Evolutionary conservation across 2,329 filamentous ascomycete genomes (phyloP).

Genomic region (Trichothecium roseum): DNA sequence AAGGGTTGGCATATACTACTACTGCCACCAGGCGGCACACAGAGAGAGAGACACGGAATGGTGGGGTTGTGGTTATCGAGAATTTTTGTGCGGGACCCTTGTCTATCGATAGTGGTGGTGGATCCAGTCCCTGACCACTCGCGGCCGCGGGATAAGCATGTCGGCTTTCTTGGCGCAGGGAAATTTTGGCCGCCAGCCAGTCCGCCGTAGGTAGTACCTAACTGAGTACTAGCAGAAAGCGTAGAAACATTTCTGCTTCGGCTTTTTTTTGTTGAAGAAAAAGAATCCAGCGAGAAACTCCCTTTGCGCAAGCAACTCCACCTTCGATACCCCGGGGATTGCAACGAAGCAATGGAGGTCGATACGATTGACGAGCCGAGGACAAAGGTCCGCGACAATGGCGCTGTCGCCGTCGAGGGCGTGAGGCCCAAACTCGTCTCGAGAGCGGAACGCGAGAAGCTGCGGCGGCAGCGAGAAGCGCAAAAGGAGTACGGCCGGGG

Average conservation of each 20-base stretch:
- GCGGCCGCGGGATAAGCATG: slow-evolving; percentile 12
- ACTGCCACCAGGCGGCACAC: too few species aligned
- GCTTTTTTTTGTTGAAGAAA: slow-evolving; percentile 5
- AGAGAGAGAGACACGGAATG: too few species aligned
- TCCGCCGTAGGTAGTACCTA: too few species aligned
- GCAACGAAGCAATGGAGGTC: slow-evolving; percentile 25
- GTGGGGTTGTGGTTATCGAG: slow-evolving; percentile 27
- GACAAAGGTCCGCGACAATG: slow-evolving; percentile 35
- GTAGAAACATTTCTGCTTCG: too few species aligned
- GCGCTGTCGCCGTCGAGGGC: slow-evolving; percentile 38
- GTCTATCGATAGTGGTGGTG: slow-evolving; percentile 22
- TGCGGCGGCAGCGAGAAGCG: slow-evolving; percentile 48
- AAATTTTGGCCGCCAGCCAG: slow-evolving; percentile 17
- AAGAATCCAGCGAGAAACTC: neutral
- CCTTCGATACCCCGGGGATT: too few species aligned
- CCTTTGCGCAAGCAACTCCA: neutral
- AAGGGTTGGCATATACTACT: neutral
- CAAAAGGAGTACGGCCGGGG: slow-evolving; percentile 79
- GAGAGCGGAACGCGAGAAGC: slow-evolving; percentile 39
- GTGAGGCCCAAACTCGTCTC: slow-evolving; percentile 41
- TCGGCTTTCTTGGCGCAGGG: slow-evolving; percentile 12
- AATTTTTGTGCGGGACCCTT: slow-evolving; percentile 21
- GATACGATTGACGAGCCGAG: slow-evolving; percentile 22
- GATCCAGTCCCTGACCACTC: slow-evolving; percentile 12
- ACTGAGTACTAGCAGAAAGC: too few species aligned